A percentile compares a stretch with the other conserved stretches of the same genome.
These are phyloP conservation scores for Hsuehochloa calcarea DNA, from an alignment of 176 grass and related monocot genomes.

Conservation along the genomic window DNA sequence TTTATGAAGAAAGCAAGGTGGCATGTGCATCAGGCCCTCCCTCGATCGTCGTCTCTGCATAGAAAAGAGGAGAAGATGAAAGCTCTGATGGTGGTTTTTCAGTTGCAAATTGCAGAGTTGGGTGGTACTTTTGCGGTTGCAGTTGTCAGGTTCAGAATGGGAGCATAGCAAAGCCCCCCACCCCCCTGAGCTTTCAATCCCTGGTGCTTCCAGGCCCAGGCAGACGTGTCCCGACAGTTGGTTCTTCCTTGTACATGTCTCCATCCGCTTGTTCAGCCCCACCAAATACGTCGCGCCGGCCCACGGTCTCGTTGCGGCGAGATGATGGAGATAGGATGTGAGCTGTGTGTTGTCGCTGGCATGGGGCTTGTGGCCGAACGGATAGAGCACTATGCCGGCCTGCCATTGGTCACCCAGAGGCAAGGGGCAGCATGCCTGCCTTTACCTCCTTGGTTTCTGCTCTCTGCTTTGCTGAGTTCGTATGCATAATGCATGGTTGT, in stretches of 20 bases:
- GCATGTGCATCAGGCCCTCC: slow-evolving; percentile 26
- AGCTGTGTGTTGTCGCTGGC: slow-evolving; percentile 43
- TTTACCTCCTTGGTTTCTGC: slow-evolving; percentile 30
- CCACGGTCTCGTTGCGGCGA: not conserved
- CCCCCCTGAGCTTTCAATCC: slow-evolving; percentile 22
- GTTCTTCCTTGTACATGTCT: slow-evolving; percentile 39
- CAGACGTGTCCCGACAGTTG: slow-evolving; percentile 19
- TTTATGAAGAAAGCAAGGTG: not conserved
- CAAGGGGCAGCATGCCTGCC: slow-evolving; percentile 33
- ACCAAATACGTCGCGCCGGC: slow-evolving; percentile 23
- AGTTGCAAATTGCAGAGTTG: slow-evolving; percentile 30
- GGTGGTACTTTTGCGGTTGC: slow-evolving; percentile 24
- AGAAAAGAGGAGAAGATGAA: not conserved
- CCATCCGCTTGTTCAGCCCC: slow-evolving; percentile 26
- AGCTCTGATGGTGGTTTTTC: slow-evolving; percentile 6
- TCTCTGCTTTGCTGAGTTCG: slow-evolving; percentile 42
- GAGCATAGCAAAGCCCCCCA: slow-evolving; percentile 19
- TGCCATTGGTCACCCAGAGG: slow-evolving; percentile 36
- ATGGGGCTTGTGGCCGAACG: slow-evolving; percentile 42
- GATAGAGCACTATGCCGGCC: slow-evolving; percentile 40
- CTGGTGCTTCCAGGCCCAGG: slow-evolving; percentile 37
- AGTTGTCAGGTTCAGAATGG: slow-evolving; percentile 40
- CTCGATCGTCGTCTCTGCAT: not conserved
- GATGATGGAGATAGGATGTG: slow-evolving; percentile 18
- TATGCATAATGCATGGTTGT: slow-evolving; percentile 1